Evolutionary conservation across 805 yeast species (phyloP), one percentile per base, ranked within the genome.

Genomic region (Pichia manshurica): DNA sequence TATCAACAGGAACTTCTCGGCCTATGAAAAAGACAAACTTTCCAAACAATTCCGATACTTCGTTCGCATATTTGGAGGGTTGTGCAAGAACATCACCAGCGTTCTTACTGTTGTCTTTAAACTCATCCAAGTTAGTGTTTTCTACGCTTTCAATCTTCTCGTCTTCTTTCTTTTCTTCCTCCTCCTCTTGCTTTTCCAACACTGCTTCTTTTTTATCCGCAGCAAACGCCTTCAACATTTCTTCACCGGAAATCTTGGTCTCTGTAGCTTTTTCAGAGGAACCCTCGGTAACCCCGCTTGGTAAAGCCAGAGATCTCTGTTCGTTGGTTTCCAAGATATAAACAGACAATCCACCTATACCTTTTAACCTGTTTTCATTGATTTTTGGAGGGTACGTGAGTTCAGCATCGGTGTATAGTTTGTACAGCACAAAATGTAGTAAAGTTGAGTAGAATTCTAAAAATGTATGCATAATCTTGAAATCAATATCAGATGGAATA

Each of bases 401-500:
- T 53, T 83, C 90, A 31, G 83, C 74, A 57, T 89, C 98, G 20
- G 85, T 79, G 72, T 88, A 93, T 53, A 93, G 76, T 65, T 86
- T 85, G 76, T 64, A 93, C 47, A 91, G 73, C 20, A 84, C 90
- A 63, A 93, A 93, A 62, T 89, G 96, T 61, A 90, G 69, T 57
- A 93, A 70, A 22, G 98, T 91, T 17, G 96, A 83, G 71, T 93
- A 93, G 68, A 93, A 90, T 70, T 93, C 99, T 62, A 93, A 77
- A 69, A 93, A 93, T 1, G 98, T 91, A 61, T 88, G 74, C 99
- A 93, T 93, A 72, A 93, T 88, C 68, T 93, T 79, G 74, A 93
- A 91, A 69, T 93, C 99, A 50, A 93, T 82, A 66, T 93, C 98
- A 39, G 84, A 69, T 41, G 99, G 98, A 56, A 93, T 84, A 66